Percentiles rank a stretch among this genome's conserved stretches.
These are phyloP conservation scores for Parascedosporium putredinis DNA, from an alignment of 2,329 filamentous ascomycete genomes.

Conservation along the genomic window DNA sequence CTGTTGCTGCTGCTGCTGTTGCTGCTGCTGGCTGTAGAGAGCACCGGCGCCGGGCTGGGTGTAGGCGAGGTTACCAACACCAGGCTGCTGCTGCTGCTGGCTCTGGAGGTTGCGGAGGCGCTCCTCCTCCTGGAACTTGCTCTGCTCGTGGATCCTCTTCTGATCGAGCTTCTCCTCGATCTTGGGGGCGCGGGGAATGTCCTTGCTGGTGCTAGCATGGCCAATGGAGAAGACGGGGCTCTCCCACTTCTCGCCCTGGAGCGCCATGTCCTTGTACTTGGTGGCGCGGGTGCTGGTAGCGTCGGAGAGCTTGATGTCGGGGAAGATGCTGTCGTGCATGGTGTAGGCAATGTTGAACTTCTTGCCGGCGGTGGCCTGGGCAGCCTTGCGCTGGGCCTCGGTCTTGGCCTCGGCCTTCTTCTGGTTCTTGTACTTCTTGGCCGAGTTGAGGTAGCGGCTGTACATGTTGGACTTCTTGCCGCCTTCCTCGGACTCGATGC, in stretches of 20 bases:
- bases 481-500: slow-evolving; percentile 44
- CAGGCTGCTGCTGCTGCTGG: slow-evolving; percentile 1
- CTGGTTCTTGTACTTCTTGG: slow-evolving; percentile 62
- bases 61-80: neutral
- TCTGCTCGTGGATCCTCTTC: neutral
- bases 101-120: neutral
- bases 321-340: slow-evolving; percentile 81
- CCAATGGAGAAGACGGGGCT: slow-evolving; percentile 89
- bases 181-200: slow-evolving; percentile 53
- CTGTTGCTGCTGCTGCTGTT: neutral
- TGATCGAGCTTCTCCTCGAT: slow-evolving; percentile 33
- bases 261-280: slow-evolving; percentile 84
- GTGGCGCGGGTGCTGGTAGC: slow-evolving; percentile 58
- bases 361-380: too few species aligned
- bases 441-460: slow-evolving; percentile 67
- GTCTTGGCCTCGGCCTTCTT: slow-evolving; percentile 67
- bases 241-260: slow-evolving; percentile 88
- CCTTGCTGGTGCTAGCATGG: slow-evolving; percentile 57
- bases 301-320: slow-evolving; percentile 66
- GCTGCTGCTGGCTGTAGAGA: neutral
- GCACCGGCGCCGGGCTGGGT: neutral
- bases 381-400: slow-evolving; percentile 22
- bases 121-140: neutral
- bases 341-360: slow-evolving; percentile 78
- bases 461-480: slow-evolving; percentile 74